phyloP scores from a whole-genome alignment of 2,329 filamentous ascomycete genomes.

The Colletotrichum caudatum region DNA sequence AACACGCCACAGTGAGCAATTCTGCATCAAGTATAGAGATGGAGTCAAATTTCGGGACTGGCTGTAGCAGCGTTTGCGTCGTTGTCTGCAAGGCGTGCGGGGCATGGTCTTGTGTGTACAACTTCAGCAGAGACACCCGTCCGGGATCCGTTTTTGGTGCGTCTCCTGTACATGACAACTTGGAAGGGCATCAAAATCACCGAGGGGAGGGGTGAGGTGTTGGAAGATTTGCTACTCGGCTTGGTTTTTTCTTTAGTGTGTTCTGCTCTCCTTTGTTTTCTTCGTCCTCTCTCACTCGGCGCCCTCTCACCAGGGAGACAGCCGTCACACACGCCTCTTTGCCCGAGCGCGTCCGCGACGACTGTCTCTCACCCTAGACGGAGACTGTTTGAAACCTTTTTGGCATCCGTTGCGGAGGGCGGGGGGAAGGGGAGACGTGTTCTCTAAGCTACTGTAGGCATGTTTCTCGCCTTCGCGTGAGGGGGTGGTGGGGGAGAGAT shows the following conservation, averaged over 20 bases:
- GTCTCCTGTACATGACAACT: neutral
- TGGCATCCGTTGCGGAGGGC: neutral
- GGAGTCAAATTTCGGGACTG: neutral
- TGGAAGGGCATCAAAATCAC: neutral
- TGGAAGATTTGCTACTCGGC: neutral
- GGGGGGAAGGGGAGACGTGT: neutral
- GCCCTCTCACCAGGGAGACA: neutral
- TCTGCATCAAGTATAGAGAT: slow-evolving; percentile 3
- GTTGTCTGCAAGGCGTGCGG: neutral
- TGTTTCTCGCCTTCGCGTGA: neutral
- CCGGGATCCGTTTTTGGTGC: neutral
- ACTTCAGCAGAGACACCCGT: neutral
- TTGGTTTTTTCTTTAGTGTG: neutral
- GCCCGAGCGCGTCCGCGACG: slow-evolving; percentile 6
- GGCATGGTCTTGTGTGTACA: neutral
- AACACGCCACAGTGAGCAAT: neutral
- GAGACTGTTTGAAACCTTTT: neutral
- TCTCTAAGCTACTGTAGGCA: slow-evolving; percentile 33
- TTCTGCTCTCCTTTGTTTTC: neutral
- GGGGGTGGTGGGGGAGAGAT: too few relatives aligned
- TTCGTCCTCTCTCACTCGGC: neutral
- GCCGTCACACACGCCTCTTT: neutral
- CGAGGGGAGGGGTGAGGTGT: neutral
- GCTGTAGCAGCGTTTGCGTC: neutral
- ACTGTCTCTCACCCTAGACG: neutral